Base-by-base conservation (phyloP, 805 yeast genomes). In the Millerozyma acaciae region DNA sequence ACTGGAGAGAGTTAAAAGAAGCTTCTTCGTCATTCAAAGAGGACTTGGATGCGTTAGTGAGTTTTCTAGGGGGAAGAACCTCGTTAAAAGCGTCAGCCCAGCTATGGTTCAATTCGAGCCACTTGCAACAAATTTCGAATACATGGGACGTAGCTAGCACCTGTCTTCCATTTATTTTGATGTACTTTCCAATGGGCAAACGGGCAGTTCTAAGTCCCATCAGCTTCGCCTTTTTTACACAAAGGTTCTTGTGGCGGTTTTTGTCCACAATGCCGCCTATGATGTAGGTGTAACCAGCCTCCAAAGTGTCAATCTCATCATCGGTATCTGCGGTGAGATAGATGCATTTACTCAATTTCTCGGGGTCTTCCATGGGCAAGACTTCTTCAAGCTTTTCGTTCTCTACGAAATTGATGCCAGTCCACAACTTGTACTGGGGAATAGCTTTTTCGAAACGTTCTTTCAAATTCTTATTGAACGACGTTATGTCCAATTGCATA, bases 251-350 rank as follows among this genome's bases (percentile, higher is more conserved):
- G 62, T 88, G 81, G 47, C 97, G 74, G 39, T 94, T 94, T 56
- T 90, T 90, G 56, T 90, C 98, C 3, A 90, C 97, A 36, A 90
- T 90, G 1, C 97, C 98, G 7, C 98, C 98, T 31, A 90, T 78
- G 26, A 90, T 76, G 47, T 90, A 90, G 0, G 94, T 84, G 53
- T 70, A 66, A 3, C 81, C 84, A 4, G 78, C 75, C 40, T 80
- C 78, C 34, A 90, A 63, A 16, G 66, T 74, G 8, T 72, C 76
- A 21, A 93, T 48, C 15, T 68, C 75, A 6, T 81, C 83, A 6
- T 80, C 84, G 0, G 96, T 81, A 48, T 90, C 98, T 0, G 97
- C 94, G 1, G 95, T 80, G 22, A 90, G 61, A 49, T 93, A 90
- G 0, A 86, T 71, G 25, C 62, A 66, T 22, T 73, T 71, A 2